Base-by-base conservation (phyloP, 306 rosid genomes). In the Ziziphus jujuba region DNA sequence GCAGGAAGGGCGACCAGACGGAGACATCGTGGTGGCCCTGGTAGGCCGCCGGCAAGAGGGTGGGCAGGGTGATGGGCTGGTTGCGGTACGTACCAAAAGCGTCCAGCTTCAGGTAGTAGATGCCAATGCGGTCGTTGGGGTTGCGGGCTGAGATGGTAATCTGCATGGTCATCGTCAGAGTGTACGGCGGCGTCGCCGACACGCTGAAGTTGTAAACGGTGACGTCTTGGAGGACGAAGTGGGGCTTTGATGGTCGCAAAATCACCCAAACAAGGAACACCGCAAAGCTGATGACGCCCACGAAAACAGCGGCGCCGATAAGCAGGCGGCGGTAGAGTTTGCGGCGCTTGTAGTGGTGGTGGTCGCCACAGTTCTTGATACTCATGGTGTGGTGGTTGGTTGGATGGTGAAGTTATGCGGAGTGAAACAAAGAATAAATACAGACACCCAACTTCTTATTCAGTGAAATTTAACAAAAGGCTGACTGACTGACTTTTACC, bases 1-100 rank as follows among this genome's bases (percentile, higher is more conserved):
- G 72, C 28, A 91, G 59, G 17, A 81, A 77, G 9, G 98, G 98
- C 4, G 96, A 89, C 95, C 98, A 91, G 14, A 85, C 80, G 48
- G 83, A 49, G 52, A 77, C 36, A 14, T 91, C 98, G 0, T 69
- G 71, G 65, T 84, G 87, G 9, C 89, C 95, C 58, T 91, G 98
- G 77, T 85, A 89, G 3, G 86, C 69, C 2, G 65, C 21, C 0
- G 96, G 96, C 17, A 89, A 43, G 13, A 33, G 51, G 0, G 90
- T 78, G 1, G 80, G 53, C 1, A 76, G 63, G 0, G 98, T 86
- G 63, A 91, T 69, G 71, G 85, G 96, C 14, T 89, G 96, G 82
- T 65, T 61, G 0, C 81, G 77, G 78, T 91, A 91, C n/a, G 88
- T 35, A 44, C 73, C 89, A 59, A 70, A 82, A 38, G 73, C 66